Evolutionary conservation across 2,329 filamentous ascomycete genomes (phyloP), one percentile per base, ranked within the genome.

Genomic region (Cordyceps javanica): DNA sequence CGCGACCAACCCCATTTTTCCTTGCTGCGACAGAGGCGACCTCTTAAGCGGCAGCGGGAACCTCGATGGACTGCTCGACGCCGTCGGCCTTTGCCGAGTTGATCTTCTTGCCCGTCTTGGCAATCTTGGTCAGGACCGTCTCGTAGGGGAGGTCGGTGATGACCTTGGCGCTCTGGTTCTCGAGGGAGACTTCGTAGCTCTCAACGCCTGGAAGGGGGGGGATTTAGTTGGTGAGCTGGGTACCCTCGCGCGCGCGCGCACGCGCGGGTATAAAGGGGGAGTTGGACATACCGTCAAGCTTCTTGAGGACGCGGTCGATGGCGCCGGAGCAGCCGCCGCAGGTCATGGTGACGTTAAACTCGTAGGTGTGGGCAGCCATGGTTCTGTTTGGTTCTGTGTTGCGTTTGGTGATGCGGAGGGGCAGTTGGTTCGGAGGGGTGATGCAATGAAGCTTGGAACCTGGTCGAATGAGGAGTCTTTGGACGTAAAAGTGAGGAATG

Each of bases 311-410:
- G 54, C 91, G 84, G 75, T 96, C 89, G 45, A 99, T 82, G 64
- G 94, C 94, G 68, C 92, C 91, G 46, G 92, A 97, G 86, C 94
- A 99, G 73, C 94, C 94, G 71, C 90, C 85, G 78, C 94, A 99
- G 81, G 80, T 89, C 94, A 99, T 99, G 75, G 79, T 81, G 73
- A 97, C 85, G 75, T 92, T 87, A 81, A 97, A 97, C 74, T 94
- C 90, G 88, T 97, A 97, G 65, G 85, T 90, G 80, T 96, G 91
- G 44, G 66, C 14, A 11, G 46, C 45, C 66, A 90, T 90, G 64
- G 88, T 85, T 60, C 86, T 77, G 89, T 92, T 91, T 64, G 10
- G 32, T 79, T 68, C 36, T 38, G n/a, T n/a, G n/a, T n/a, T n/a
- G n/a, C n/a, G 58, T 26, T 51, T 32, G 32, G 34, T 53, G 50